Conservation (phyloP, 352 stramenopile genomes). For the Phytophthora meadii region DNA sequence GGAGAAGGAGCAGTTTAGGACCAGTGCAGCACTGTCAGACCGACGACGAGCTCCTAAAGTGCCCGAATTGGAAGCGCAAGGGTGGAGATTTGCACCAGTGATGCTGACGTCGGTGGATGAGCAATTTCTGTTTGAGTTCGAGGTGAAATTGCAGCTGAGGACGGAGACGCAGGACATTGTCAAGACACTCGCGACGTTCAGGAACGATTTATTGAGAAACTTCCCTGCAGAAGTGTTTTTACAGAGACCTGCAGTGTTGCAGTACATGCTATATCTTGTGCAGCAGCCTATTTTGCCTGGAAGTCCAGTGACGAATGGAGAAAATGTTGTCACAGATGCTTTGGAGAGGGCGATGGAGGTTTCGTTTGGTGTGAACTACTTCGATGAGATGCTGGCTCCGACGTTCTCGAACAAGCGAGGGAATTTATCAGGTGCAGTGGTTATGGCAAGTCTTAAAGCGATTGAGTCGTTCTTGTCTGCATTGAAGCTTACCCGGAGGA, state of each 20-base stretch:
- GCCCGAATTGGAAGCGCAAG: conserved; percentile 35
- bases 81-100: conserved; percentile 69
- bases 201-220: conserved; percentile 62
- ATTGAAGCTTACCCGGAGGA: conserved; percentile 35
- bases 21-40: conserved; percentile 2
- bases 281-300: conserved; percentile 63
- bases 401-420: conserved; percentile 62
- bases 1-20: conserved; percentile 1
- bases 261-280: conserved; percentile 71
- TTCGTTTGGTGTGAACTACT: conserved; percentile 73
- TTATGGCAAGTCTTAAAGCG: conserved; percentile 66
- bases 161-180: conserved; percentile 61
- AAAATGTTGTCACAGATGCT: neutral
- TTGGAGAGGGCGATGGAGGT: conserved; percentile 37
- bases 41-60: conserved; percentile 19
- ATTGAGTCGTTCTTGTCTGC: conserved; percentile 68
- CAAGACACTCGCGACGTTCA: conserved; percentile 52
- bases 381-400: conserved; percentile 55
- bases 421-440: conserved; percentile 52
- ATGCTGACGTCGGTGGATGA: conserved; percentile 66
- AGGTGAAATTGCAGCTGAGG: conserved; percentile 71
- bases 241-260: conserved; percentile 58
- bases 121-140: conserved; percentile 81
- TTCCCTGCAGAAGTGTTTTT: conserved; percentile 80
- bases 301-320: conserved; percentile 4